phyloP scores from a whole-genome alignment of 2,329 filamentous ascomycete species.

The Fusarium bactridioides region DNA sequence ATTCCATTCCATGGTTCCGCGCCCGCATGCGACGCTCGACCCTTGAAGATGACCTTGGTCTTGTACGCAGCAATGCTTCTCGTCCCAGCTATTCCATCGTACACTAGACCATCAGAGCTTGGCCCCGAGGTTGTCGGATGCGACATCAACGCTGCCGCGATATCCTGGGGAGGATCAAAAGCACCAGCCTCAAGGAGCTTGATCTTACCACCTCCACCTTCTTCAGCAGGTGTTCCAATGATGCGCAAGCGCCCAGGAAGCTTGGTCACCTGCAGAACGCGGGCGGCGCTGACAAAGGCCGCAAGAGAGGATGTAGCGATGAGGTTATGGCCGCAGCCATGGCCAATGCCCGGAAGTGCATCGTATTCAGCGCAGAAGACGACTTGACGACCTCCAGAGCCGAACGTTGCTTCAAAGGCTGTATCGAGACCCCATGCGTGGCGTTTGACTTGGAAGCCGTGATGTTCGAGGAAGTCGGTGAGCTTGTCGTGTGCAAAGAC shows the following conservation, averaged over 20 bases:
- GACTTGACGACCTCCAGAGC: background rate
- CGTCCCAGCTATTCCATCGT: background rate
- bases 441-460: background rate
- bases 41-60: background rate
- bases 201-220: background rate
- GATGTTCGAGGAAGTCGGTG: background rate
- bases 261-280: background rate
- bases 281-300: background rate
- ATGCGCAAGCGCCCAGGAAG: background rate
- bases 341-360: background rate
- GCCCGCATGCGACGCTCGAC: background rate
- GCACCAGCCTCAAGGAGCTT: background rate
- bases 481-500: background rate
- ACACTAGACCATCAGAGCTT: background rate
- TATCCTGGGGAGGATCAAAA: background rate
- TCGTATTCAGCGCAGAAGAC: background rate
- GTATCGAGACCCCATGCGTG: background rate
- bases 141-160: background rate
- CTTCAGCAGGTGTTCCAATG: background rate
- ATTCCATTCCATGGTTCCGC: background rate
- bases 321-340: background rate
- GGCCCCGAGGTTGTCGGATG: background rate
- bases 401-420: background rate
- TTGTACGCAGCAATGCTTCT: background rate
- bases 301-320: background rate